These are phyloP conservation scores for Ophioceras dolichostomum DNA, from an alignment of 2,329 filamentous ascomycete species.

Conservation along the genomic window DNA sequence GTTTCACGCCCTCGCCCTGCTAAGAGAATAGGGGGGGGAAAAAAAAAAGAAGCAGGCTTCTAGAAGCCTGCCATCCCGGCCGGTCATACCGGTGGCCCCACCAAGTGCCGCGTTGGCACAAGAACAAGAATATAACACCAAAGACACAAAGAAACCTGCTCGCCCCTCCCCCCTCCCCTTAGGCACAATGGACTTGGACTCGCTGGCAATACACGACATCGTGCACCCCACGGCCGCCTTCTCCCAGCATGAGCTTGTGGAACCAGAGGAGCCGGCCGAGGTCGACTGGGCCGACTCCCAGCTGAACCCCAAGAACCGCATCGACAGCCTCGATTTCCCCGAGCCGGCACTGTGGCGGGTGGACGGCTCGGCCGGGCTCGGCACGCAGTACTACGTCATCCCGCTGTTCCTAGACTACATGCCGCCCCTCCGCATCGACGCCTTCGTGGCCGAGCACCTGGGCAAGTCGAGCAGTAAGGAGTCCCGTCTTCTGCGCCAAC, in stretches of 20 bases:
- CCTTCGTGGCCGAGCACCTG: conserved; percentile 41
- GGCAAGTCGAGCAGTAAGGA: too few species aligned
- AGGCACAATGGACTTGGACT: conserved; percentile 37
- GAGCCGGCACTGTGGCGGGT: conserved; percentile 39
- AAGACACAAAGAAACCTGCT: background rate
- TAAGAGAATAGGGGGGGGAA: too few species aligned
- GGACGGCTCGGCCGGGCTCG: conserved; percentile 43
- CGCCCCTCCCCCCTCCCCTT: background rate
- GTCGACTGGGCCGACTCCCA: conserved; percentile 32
- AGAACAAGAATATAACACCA: too few species aligned
- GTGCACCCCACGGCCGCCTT: conserved; percentile 48
- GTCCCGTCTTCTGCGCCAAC: conserved; percentile 25
- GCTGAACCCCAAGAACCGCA: conserved; percentile 48
- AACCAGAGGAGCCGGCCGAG: background rate
- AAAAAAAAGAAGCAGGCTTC: too few species aligned
- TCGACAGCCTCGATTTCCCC: conserved; percentile 39
- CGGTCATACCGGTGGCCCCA: too few species aligned
- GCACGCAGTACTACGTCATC: conserved; percentile 44
- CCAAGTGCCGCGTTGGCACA: too few species aligned
- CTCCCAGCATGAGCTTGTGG: conserved; percentile 4
- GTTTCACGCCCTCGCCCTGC: too few species aligned
- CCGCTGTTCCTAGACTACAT: conserved; percentile 35
- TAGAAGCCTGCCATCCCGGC: too few species aligned
- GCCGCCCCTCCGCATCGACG: conserved; percentile 42
- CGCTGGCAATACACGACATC: conserved; percentile 38